These are phyloP conservation scores for Musa itinerans DNA, from an alignment of 176 grass and related monocot species.

Conservation along the genomic window DNA sequence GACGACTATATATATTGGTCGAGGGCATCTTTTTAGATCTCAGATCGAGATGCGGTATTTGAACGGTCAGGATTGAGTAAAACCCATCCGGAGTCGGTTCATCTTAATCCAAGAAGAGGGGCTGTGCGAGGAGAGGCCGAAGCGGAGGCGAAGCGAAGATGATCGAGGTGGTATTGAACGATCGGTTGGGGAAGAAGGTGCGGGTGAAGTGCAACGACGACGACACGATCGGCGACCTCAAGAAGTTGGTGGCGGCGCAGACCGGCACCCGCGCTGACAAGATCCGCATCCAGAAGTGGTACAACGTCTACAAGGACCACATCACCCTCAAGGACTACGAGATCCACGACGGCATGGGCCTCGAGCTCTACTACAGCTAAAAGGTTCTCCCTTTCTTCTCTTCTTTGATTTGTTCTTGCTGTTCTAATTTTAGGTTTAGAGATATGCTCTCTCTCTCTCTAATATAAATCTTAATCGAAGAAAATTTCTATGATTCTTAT, in stretches of 20 bases:
- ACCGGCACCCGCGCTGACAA: constrained; percentile 88
- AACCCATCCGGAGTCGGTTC: too few species aligned
- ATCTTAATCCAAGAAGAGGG: too few species aligned
- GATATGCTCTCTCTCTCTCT: too few species aligned
- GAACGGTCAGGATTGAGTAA: too few species aligned
- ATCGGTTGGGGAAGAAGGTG: constrained; percentile 97
- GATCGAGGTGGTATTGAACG: constrained; percentile 98
- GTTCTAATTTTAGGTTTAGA: background rate
- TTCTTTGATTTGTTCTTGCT: background rate
- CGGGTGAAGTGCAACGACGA: constrained; percentile 99
- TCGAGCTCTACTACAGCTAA: constrained; percentile 99
- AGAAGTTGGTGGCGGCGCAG: constrained; percentile 97
- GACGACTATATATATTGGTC: too few species aligned
- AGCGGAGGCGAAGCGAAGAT: constrained; percentile 27
- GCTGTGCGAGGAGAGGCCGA: too few species aligned
- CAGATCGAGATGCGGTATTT: too few species aligned
- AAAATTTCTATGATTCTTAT: too few species aligned
- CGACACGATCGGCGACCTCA: constrained; percentile 98
- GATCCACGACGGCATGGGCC: constrained; percentile 96
- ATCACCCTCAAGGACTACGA: constrained; percentile 99
- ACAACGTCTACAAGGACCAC: constrained; percentile 98
- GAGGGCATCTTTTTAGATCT: too few species aligned
- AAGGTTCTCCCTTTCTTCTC: background rate
- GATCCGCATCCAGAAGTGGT: constrained; percentile 99
- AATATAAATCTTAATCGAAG: too few species aligned